These are phyloP conservation scores for Pinus albicaulis DNA, from an alignment of 75 land plant species.

Conservation along the genomic window DNA sequence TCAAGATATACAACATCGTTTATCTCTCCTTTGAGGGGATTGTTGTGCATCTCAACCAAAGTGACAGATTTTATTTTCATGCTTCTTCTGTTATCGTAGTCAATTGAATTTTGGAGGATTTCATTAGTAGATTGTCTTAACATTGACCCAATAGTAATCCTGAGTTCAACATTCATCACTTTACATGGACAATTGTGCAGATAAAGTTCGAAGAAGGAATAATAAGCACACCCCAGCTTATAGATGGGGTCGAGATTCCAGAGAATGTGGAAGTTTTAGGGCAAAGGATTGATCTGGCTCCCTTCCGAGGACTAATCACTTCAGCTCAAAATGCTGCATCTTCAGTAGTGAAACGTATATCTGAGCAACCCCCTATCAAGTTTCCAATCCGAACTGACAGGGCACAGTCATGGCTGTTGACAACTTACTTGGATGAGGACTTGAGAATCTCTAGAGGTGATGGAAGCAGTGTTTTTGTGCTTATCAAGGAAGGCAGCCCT, in stretches of 20 bases:
- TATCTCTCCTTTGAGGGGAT: neutral
- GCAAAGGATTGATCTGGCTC: slow-evolving; percentile 73
- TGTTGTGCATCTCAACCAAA: neutral
- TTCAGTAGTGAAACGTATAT: slow-evolving; percentile 70
- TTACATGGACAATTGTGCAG: slow-evolving; percentile 30
- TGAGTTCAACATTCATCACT: neutral
- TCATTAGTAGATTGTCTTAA: neutral
- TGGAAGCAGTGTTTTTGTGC: slow-evolving; percentile 83
- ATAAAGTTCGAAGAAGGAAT: slow-evolving; percentile 83
- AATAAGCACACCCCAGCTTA: slow-evolving; percentile 86
- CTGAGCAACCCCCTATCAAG: slow-evolving; percentile 81
- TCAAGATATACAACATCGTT: too few species aligned
- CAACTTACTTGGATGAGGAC: slow-evolving; percentile 87
- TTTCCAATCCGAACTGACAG: slow-evolving; percentile 59
- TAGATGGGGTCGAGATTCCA: slow-evolving; percentile 76
- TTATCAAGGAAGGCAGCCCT: slow-evolving; percentile 76
- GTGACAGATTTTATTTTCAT: neutral
- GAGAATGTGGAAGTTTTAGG: slow-evolving; percentile 77
- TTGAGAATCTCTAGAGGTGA: slow-evolving; percentile 89
- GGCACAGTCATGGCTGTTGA: slow-evolving; percentile 86
- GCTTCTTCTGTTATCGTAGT: neutral
- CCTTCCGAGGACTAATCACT: slow-evolving; percentile 55
- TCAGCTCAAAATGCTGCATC: slow-evolving; percentile 83
- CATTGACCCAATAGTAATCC: neutral
- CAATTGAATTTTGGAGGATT: neutral